Base-by-base conservation (phyloP, 2,329 filamentous ascomycete genomes). In the Clonostachys rosea region DNA sequence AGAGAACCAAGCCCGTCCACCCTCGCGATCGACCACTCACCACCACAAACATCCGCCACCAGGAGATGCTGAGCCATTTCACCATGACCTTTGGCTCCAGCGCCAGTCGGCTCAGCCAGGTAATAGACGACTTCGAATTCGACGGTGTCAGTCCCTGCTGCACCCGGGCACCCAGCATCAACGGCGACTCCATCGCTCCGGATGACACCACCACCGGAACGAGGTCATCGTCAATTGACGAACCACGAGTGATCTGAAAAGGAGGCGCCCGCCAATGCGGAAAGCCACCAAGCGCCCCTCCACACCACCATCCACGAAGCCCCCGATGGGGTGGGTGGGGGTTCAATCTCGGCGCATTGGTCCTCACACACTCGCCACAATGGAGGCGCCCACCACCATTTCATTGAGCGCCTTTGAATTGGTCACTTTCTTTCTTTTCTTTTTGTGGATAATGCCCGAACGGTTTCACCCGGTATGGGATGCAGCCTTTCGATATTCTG, bases 11-110 rank as follows among this genome's bases (percentile, higher is more conserved):
- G 47, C 45, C 44, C 50, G 52, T 59, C 16, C 70, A 75, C 54
- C 71, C 71, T 7, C 68, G 69, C 59, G 69, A 74, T 58, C 63
- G 67, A 53, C 69, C 70, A 24, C 61, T 74, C 44, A 74, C 69
- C 9, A 62, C 66, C 47, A 63, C 69, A 45, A 75, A 75, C 57
- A 61, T 74, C 16, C 62, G 64, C 47, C 69, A 76, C 54, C 73
- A 74, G 55, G 68, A 74, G 59, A 64, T 72, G 58, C 63, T 77
- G 36, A 64, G 64, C 49, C 59, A 67, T 47, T 76, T 73, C 61
- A 69, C 63, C 47, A 68, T 73, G 57, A 69, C 65, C 11, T 76
- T 76, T 52, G 74, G 74, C 37, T 59, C 67, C 34, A 61, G 58
- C 53, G 36, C 47, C 34, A 46, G 37, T 41, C 47, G 47, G 30